Conservation (phyloP, 176 grass and related monocot genomes). For the Carex cristatella region DNA sequence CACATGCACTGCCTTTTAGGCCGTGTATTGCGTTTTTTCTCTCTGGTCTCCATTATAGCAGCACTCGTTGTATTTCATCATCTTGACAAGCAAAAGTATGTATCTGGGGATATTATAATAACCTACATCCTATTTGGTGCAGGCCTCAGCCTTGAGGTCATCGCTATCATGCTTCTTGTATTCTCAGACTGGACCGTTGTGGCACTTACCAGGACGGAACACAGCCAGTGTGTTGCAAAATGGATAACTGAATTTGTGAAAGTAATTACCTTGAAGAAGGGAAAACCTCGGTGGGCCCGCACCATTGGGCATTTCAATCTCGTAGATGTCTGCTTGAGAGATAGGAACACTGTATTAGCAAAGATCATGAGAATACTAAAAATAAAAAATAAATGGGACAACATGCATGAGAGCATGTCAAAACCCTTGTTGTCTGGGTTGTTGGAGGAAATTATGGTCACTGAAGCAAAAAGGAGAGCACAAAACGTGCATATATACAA, state of each 20-base stretch:
- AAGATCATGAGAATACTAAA: not conserved
- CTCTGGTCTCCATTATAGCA: constrained; percentile 18
- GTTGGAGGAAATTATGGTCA: constrained; percentile 15
- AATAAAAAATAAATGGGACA: not conserved
- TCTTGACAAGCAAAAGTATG: not conserved
- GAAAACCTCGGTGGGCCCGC: constrained; percentile 26
- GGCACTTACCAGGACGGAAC: not conserved
- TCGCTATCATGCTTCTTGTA: not conserved
- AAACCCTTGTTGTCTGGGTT: not conserved
- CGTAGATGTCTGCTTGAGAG: constrained; percentile 11
- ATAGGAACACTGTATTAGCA: not conserved
- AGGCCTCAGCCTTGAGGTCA: not conserved
- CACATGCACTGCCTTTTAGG: not conserved
- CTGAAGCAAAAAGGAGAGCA: not conserved
- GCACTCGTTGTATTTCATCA: constrained; percentile 13
- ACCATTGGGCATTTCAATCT: constrained; percentile 37
- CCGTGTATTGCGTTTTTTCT: constrained; percentile 15
- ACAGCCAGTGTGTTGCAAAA: not conserved
- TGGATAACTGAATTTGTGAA: not conserved
- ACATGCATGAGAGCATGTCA: not conserved
- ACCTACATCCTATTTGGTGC: constrained; percentile 44
- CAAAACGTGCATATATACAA: not conserved
- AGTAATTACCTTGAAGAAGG: not conserved
- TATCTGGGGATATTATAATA: constrained; percentile 18
- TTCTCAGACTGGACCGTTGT: constrained; percentile 10